A percentile compares a stretch with the other conserved stretches of the same genome.
Evolutionary conservation across 1,284 basidiomycete species (phyloP).

Genomic region (Leccinum griseonigrum): DNA sequence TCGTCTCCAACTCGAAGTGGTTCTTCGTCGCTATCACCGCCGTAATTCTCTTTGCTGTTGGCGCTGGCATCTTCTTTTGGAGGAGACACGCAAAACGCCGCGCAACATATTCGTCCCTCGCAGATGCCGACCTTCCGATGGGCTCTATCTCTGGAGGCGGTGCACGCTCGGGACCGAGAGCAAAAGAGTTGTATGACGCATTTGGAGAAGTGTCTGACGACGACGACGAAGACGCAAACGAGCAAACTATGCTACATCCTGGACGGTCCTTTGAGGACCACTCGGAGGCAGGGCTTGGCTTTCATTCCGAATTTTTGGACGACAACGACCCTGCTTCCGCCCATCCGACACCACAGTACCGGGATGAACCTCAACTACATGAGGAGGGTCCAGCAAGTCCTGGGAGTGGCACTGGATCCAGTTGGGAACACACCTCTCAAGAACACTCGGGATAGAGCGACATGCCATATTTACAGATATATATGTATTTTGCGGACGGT

Average conservation of each 20-base stretch:
- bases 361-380: constrained; percentile 52
- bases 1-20: constrained; percentile 81
- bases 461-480: constrained; percentile 16
- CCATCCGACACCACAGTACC: constrained; percentile 46
- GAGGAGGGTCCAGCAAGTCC: constrained; percentile 39
- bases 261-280: constrained; percentile 22
- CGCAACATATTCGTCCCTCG: constrained; percentile 67
- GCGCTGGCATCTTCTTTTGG: constrained; percentile 68
- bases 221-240: constrained; percentile 69
- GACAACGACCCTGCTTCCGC: constrained; percentile 53
- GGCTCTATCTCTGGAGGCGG: constrained; percentile 46
- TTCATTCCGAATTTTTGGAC: constrained; percentile 65
- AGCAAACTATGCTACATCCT: constrained; percentile 54
- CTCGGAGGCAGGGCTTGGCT: constrained; percentile 36
- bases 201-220: constrained; percentile 85
- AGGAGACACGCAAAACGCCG: constrained; percentile 52
- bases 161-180: constrained; percentile 43
- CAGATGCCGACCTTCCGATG: constrained; percentile 77
- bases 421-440: constrained; percentile 72
- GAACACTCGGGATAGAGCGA: constrained; percentile 18
- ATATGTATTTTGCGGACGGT: constrained; percentile 5
- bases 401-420: constrained; percentile 49
- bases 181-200: constrained; percentile 89
- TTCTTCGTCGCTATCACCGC: constrained; percentile 74
- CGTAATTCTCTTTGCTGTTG: constrained; percentile 69